phyloP scores from a whole-genome alignment of 2,329 filamentous ascomycete genomes.

The Cytospora piceae region DNA sequence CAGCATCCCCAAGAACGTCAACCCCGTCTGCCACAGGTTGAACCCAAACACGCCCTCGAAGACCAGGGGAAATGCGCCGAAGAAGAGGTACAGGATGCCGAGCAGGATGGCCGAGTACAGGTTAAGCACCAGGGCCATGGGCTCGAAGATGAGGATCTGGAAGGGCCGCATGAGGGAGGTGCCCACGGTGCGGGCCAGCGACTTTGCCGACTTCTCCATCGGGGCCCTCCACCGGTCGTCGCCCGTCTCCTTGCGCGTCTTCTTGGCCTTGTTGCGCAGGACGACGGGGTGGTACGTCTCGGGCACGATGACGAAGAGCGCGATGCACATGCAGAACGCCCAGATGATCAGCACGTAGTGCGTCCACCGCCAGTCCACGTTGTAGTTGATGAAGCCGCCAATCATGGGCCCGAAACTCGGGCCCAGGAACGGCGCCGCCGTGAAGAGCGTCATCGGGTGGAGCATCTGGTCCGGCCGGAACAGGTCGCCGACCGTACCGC shows the following conservation, averaged over 20 bases:
- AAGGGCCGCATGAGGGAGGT: conserved; percentile 70
- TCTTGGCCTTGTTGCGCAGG: conserved; percentile 71
- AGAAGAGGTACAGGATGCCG: conserved; percentile 88
- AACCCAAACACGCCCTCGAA: conserved; percentile 77
- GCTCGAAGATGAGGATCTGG: conserved; percentile 78
- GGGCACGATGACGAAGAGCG: conserved; percentile 74
- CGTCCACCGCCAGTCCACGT: conserved; percentile 76
- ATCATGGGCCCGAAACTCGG: conserved; percentile 62
- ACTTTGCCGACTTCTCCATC: conserved; percentile 72
- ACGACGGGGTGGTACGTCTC: conserved; percentile 86
- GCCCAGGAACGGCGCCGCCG: conserved; percentile 66
- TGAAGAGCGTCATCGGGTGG: conserved; percentile 82
- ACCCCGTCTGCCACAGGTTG: conserved; percentile 76
- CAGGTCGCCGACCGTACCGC: conserved; percentile 83
- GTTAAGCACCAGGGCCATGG: conserved; percentile 84
- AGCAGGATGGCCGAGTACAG: conserved; percentile 83
- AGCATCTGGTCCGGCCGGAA: conserved; percentile 71
- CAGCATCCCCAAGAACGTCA: conserved; percentile 75
- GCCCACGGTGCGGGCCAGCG: conserved; percentile 64
- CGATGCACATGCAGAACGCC: conserved; percentile 65
- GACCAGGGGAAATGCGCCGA: conserved; percentile 83
- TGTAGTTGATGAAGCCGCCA: conserved; percentile 83
- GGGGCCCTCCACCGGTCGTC: conserved; percentile 76
- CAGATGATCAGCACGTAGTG: conserved; percentile 87
- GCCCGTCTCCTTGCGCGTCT: conserved; percentile 74